Evolutionary conservation across 768 basidiomycete genomes (phyloP).

Genomic region (Lentinula sp.): DNA sequence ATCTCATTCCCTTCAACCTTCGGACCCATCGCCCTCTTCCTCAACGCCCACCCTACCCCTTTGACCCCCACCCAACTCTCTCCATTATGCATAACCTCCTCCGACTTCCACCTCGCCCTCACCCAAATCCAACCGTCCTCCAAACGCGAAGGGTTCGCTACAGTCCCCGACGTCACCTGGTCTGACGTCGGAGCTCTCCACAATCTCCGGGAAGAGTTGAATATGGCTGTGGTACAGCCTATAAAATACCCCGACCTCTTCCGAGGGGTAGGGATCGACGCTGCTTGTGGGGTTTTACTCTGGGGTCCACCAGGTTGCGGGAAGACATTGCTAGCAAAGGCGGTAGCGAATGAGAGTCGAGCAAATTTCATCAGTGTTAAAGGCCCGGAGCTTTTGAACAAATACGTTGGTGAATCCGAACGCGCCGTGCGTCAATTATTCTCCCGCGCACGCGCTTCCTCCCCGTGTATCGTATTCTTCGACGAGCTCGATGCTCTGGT

Average conservation of each 20-base stretch:
- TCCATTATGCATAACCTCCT: constrained; percentile 72
- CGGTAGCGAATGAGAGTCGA: constrained; percentile 91
- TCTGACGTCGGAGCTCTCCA: constrained; percentile 91
- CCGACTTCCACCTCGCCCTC: constrained; percentile 81
- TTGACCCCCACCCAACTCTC: constrained; percentile 73
- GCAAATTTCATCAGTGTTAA: constrained; percentile 99
- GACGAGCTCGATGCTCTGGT: constrained; percentile 93
- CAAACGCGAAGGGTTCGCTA: constrained; percentile 96
- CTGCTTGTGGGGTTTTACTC: constrained; percentile 89
- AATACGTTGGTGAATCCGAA: constrained; percentile 99
- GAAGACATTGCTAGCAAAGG: constrained; percentile 96
- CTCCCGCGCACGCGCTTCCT: constrained; percentile 85
- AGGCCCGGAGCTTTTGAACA: constrained; percentile 94
- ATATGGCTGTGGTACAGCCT: constrained; percentile 97
- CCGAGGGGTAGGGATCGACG: constrained; percentile 80
- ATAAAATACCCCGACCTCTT: constrained; percentile 89
- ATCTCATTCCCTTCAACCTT: constrained; percentile 35
- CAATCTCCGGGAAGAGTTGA: constrained; percentile 80
- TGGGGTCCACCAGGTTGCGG: constrained; percentile 99
- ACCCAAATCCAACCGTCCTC: constrained; percentile 91
- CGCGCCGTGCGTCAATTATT: constrained; percentile 93
- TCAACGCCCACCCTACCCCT: constrained; percentile 79
- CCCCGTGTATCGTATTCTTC: constrained; percentile 94
- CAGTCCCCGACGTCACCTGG: constrained; percentile 95
- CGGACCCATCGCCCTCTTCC: constrained; percentile 84